These are phyloP conservation scores for Urostyla sp. DNA, from an alignment of 73 alveolate genomes.

Conservation along the genomic window DNA sequence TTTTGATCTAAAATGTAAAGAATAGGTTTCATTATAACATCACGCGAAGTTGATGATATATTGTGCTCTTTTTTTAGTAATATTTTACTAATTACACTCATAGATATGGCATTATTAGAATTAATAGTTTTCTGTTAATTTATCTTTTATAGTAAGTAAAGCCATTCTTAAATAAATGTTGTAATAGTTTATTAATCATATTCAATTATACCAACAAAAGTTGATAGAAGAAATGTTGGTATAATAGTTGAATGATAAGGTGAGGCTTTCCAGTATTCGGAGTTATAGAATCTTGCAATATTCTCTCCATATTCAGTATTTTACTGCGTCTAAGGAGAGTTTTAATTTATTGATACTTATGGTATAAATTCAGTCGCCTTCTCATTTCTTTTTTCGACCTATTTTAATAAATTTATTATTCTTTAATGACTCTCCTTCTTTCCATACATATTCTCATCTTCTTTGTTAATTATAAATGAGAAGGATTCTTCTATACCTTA, in stretches of 20 bases:
- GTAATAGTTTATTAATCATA: conserved; percentile 16
- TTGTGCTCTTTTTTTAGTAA: conserved; percentile 56
- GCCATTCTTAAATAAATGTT: conserved; percentile 55
- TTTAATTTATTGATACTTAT: too few relatives aligned
- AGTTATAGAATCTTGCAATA: conserved; percentile 50
- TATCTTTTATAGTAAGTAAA: conserved; percentile 30
- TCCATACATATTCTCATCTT: too few relatives aligned
- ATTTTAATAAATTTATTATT: too few relatives aligned
- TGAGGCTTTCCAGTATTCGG: conserved; percentile 61
- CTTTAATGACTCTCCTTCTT: too few relatives aligned
- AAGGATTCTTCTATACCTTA: conserved; percentile 56
- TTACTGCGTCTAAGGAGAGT: too few relatives aligned
- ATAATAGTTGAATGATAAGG: conserved; percentile 36
- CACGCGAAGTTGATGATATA: conserved; percentile 61
- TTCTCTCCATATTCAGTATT: too few relatives aligned
- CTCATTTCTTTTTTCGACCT: too few relatives aligned
- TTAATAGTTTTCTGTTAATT: conserved; percentile 39
- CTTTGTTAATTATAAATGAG: conserved; percentile 42
- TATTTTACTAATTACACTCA: conserved; percentile 55
- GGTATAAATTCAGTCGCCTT: too few relatives aligned
- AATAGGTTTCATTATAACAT: conserved; percentile 57
- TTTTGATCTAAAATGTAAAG: conserved; percentile 51
- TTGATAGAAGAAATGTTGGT: conserved; percentile 51
- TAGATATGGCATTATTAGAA: conserved; percentile 16
- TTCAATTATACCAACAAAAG: conserved; percentile 59